Conservation (phyloP, 2,329 filamentous ascomycete species). For the Cladosporium phlei region DNA sequence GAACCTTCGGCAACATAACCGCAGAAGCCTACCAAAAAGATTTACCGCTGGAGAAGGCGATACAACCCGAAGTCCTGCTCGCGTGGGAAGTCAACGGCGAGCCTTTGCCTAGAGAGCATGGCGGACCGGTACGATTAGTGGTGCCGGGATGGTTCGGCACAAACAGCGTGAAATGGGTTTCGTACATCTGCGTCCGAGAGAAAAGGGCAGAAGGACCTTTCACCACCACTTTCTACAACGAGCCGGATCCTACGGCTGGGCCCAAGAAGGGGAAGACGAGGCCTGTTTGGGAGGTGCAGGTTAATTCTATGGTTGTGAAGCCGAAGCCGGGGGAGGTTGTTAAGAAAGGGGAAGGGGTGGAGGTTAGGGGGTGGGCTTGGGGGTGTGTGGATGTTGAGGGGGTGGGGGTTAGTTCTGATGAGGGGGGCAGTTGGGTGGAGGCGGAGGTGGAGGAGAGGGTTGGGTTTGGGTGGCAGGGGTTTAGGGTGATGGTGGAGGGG, state of each 20-base stretch:
- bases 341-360: conserved; percentile 9
- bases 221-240: conserved; percentile 30
- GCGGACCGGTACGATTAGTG: conserved; percentile 30
- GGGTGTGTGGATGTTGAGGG: conserved; percentile 18
- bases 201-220: conserved; percentile 24
- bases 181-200: conserved; percentile 21
- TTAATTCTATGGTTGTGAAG: conserved; percentile 28
- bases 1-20: conserved; percentile 23
- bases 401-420: conserved; percentile 23
- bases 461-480: conserved; percentile 21
- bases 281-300: conserved; percentile 28
- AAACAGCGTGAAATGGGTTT: conserved; percentile 33
- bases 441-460: conserved; percentile 8
- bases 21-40: conserved; percentile 33
- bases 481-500: not conserved
- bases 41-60: conserved; percentile 27
- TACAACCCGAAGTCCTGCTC: conserved; percentile 24
- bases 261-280: conserved; percentile 14
- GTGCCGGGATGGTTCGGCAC: conserved; percentile 33
- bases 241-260: conserved; percentile 16
- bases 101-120: conserved; percentile 22
- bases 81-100: conserved; percentile 28
- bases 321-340: conserved; percentile 20
- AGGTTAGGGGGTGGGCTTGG: conserved; percentile 29
- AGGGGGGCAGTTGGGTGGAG: conserved; percentile 15